Base-by-base conservation (phyloP, 2,329 filamentous ascomycete genomes). In the Fusarium guadeloupense region DNA sequence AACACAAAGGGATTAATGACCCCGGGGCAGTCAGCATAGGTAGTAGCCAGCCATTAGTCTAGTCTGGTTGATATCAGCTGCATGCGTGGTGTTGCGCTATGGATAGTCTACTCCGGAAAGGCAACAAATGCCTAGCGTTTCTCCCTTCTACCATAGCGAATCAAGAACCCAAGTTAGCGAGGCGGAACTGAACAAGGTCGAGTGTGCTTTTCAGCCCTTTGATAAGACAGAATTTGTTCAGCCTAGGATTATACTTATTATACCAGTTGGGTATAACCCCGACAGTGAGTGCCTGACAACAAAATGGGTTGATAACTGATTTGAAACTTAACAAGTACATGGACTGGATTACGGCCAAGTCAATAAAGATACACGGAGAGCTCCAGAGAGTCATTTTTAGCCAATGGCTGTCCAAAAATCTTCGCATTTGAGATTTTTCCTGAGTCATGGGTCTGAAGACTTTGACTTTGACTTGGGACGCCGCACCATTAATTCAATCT, bases 381-480 rank as follows among this genome's bases (percentile, higher is more conserved):
- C 17, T 19, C 31, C n/a, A 33, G 21, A 20, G 48, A 37, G 23
- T 26, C 12, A 35, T 8, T 12, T 38, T 21, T 38, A 5, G 30
- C 34, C 49, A 45, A 13, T 5, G 28, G 38, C n/a, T 20, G 31
- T 25, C 25, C 40, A 23, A 34, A 20, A 45, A 43, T 43, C 21
- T 28, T 42, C 38, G 34, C 52, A 28, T 58, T 45, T 35, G 35
- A 53, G 38, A 40, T 30, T 45, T 12, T 19, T 45, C n/a, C 16
- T 37, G 37, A 65, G 62, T 59, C 61, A 65, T 65, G 47, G 16
- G 28, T 31, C 33, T 19, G 28, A 34, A 33, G 51, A 50, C 28
- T 37, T 39, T 58, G 47, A 25, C 44, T 54, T 59, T 48, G 10
- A 30, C 13, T 16, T 48, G 12, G 23, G 25, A 26, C 5, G 25